Percentiles rank a stretch among this genome's conserved stretches.
These are phyloP conservation scores for Tubosaeta sp. DNA, from an alignment of 768 basidiomycete species.

Conservation along the genomic window DNA sequence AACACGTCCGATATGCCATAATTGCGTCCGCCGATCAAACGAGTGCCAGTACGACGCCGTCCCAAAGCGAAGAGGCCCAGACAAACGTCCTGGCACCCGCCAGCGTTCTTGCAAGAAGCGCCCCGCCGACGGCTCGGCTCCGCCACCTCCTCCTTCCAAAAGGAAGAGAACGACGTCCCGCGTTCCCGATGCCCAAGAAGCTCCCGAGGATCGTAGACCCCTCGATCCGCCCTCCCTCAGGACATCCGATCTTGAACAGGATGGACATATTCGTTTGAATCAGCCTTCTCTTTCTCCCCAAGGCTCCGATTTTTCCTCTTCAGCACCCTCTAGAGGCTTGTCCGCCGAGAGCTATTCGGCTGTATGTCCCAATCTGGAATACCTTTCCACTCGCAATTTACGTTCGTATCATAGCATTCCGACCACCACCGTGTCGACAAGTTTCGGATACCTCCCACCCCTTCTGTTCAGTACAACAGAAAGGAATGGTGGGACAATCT, in stretches of 20 bases:
- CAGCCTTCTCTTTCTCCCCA: constrained; percentile 32
- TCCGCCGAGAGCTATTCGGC: constrained; percentile 24
- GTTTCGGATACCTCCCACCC: constrained; percentile 24
- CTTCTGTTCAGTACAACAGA: constrained; percentile 31
- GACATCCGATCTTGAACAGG: constrained; percentile 26
- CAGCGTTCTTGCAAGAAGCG: constrained; percentile 85
- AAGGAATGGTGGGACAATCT: constrained; percentile 48
- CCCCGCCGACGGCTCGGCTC: constrained; percentile 50
- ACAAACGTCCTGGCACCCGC: constrained; percentile 81
- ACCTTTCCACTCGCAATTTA: background rate
- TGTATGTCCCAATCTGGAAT: constrained; percentile 17
- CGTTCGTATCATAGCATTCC: constrained; percentile 20
- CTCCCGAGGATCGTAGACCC: constrained; percentile 23
- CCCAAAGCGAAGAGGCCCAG: constrained; percentile 80
- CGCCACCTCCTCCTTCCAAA: constrained; percentile 48
- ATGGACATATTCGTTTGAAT: constrained; percentile 20
- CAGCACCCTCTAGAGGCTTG: constrained; percentile 23
- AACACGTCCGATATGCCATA: constrained; percentile 74
- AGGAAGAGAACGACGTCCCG: constrained; percentile 42
- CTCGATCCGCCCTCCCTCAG: constrained; percentile 24
- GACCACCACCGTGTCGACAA: constrained; percentile 27
- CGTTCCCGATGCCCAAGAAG: constrained; percentile 32
- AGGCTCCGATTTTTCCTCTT: constrained; percentile 29
- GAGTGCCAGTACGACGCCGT: constrained; percentile 75
- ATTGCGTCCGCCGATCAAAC: constrained; percentile 75